Evolutionary conservation across 306 rosid species (phyloP), one percentile per base, ranked within the genome.

Genomic region (Lablab purpureus): DNA sequence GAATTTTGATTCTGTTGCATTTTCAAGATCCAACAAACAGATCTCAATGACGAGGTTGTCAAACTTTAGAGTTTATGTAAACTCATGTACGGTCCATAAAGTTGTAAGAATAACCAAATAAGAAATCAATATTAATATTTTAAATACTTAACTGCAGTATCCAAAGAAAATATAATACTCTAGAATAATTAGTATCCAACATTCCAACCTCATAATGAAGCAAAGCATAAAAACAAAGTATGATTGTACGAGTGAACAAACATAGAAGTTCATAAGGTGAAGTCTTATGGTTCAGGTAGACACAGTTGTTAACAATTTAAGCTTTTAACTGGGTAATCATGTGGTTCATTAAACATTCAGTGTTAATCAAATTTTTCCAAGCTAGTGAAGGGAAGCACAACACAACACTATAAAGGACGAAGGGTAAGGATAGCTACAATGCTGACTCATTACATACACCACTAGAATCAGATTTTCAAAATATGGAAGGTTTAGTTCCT

Each of bases 1-100:
- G 75, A 30, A 10, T 71, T 67, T 70, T 17, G 58, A 70, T 28
- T 70, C 45, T 47, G 49, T 18, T 69, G 41, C 59, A 46, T 46
- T 47, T 47, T 10, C 17, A 66, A 37, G 30, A 37, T 37, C 18
- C n/a, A 15, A 7, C 22, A 3, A 21, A 13, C 11, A 22, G 19
- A 67, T 43, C 18, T 67, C n/a, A 5, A 9, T 10, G 2, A 7
- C 62, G n/a, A 51, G 58, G 11, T 51, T 51, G 2, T 54, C 62
- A 9, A 10, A 55, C 28, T 22, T 3, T 1, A 21, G 32, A 56
- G 7, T 23, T 10, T 56, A 11, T 56, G 63, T 28, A 56, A 23
- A 22, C 34, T 56, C 6, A 0, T 54, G 14, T 28, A 54, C n/a
- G 63, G 32, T 56, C n/a, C n/a, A 23, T 11, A 56, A 25, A 12